Conservation (phyloP, 2,329 filamentous ascomycete genomes). For the Plenodomus tracheiphilus region DNA sequence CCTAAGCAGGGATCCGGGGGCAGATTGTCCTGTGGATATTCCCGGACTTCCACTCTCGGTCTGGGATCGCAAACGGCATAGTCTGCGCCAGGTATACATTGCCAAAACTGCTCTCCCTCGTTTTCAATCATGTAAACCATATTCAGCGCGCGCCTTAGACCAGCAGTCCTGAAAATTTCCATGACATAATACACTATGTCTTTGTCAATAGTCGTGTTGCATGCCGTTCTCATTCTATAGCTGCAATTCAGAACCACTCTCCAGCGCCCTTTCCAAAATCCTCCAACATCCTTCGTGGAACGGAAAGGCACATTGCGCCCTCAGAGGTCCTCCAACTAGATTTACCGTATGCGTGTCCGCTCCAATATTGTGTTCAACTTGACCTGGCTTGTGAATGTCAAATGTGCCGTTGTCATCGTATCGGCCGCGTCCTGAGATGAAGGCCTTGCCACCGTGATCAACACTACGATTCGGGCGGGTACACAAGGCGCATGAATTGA, state of each 20-base stretch:
- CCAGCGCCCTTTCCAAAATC: slow-evolving; percentile 14
- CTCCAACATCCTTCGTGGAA: slow-evolving; percentile 20
- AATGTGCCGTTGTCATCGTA: slow-evolving; percentile 11
- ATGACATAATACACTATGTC: slow-evolving; percentile 10
- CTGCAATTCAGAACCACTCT: background rate
- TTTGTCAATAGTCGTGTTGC: slow-evolving; percentile 7
- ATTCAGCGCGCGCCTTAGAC: too few relatives aligned
- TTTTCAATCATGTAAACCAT: slow-evolving; percentile 17
- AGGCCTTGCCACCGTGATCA: slow-evolving; percentile 6
- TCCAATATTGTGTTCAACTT: slow-evolving; percentile 7
- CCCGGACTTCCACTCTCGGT: background rate
- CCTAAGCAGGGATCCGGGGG: too few relatives aligned
- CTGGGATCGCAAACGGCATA: slow-evolving; percentile 8
- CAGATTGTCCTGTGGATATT: background rate
- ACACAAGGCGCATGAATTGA: slow-evolving; percentile 1
- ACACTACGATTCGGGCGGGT: slow-evolving; percentile 5
- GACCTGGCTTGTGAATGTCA: background rate
- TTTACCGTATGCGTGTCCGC: too few relatives aligned
- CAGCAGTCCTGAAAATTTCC: background rate
- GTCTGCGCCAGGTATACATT: slow-evolving; percentile 16
- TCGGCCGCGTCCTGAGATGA: slow-evolving; percentile 12
- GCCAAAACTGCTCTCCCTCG: slow-evolving; percentile 11
- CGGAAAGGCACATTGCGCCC: slow-evolving; percentile 7
- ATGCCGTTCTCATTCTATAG: too few relatives aligned
- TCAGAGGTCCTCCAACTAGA: too few relatives aligned